Conservation (phyloP, 345 rosid genomes). For the Excoecaria agallocha region DNA sequence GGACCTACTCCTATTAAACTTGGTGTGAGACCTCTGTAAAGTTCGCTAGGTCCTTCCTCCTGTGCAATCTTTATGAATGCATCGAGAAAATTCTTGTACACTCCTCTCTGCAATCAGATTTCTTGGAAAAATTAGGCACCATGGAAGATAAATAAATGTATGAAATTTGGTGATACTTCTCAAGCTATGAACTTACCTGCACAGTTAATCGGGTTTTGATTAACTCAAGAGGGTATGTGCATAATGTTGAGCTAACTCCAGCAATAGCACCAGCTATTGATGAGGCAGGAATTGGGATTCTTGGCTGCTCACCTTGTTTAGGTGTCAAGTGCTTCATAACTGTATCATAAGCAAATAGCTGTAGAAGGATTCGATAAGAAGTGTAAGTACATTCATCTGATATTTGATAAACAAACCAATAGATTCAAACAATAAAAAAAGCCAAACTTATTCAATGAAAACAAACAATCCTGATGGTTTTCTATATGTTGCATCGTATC, state of each 20-base stretch:
- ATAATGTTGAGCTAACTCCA: constrained; percentile 82
- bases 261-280: constrained; percentile 88
- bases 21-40: constrained; percentile 29
- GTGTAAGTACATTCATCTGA: neutral
- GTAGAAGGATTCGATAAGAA: constrained; percentile 17
- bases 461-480: neutral
- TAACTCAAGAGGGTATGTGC: constrained; percentile 85
- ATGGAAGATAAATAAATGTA: neutral
- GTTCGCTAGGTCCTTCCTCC: constrained; percentile 29
- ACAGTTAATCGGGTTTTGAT: constrained; percentile 84
- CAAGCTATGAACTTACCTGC: constrained; percentile 43
- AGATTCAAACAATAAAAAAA: neutral
- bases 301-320: constrained; percentile 56
- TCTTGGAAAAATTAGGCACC: neutral
- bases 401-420: neutral
- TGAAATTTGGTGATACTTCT: neutral
- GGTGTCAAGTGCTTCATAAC: constrained; percentile 71
- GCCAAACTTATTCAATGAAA: neutral
- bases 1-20: constrained; percentile 28
- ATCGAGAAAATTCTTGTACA: constrained; percentile 22
- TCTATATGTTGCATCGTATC: neutral
- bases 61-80: constrained; percentile 21
- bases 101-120: constrained; percentile 22
- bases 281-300: constrained; percentile 70
- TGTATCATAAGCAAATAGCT: constrained; percentile 86